Conservation (phyloP, 306 rosid species). For the Alnus rubra region DNA sequence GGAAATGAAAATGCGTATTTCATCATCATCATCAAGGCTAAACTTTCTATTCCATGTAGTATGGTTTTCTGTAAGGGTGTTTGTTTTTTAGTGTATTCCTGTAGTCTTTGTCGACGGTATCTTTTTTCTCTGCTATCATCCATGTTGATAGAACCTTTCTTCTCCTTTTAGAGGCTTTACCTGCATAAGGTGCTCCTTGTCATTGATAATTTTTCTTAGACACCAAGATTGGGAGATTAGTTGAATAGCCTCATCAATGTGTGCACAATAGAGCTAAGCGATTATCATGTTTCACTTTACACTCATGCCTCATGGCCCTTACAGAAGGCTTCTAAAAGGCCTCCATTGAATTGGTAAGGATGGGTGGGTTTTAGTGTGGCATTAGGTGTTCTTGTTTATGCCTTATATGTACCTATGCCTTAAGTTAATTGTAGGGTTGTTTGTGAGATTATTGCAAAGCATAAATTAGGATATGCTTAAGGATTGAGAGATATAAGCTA, state of each 20-base stretch:
- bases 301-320: neutral
- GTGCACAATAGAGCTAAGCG: neutral
- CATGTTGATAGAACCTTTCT: neutral
- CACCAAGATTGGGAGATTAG: neutral
- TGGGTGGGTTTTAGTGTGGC: neutral
- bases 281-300: neutral
- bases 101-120: neutral
- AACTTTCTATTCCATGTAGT: neutral
- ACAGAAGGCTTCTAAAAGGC: neutral
- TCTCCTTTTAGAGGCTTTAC: constrained; percentile 1
- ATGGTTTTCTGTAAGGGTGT: neutral
- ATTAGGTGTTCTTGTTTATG: neutral
- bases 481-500: neutral
- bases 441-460: neutral
- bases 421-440: neutral
- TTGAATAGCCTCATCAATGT: neutral
- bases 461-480: neutral
- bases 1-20: constrained; percentile 22
- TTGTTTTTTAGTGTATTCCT: neutral
- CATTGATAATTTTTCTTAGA: neutral
- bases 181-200: neutral
- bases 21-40: neutral
- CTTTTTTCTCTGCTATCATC: neutral
- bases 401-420: neutral
- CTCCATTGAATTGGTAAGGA: neutral